A percentile compares a stretch with the other conserved stretches of the same genome.
phyloP scores from a whole-genome alignment of 305 asterid species.

The Rubia peregrina region DNA sequence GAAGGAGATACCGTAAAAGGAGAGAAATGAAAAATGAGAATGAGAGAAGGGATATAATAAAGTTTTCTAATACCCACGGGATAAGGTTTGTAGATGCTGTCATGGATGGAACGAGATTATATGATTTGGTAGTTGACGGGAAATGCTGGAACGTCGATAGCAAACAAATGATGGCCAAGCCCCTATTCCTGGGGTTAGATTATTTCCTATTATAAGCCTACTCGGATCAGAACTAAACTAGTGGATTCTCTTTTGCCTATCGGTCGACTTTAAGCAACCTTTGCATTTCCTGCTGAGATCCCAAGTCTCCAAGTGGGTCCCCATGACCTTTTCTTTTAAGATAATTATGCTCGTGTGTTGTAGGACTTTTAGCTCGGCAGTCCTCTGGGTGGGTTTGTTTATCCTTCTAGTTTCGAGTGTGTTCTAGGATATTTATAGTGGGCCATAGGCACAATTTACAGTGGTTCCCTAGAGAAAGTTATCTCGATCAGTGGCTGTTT shows the following conservation, averaged over 20 bases:
- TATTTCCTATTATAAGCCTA: too few species aligned
- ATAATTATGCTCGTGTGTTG: background rate
- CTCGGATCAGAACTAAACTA: too few species aligned
- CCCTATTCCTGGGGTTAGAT: too few species aligned
- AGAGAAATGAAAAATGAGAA: too few species aligned
- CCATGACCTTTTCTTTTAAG: background rate
- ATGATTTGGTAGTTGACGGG: too few species aligned
- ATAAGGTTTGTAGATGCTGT: too few species aligned
- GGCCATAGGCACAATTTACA: background rate
- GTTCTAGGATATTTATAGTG: constrained; percentile 1
- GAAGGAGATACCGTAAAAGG: too few species aligned
- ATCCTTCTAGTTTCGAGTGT: constrained; percentile 9
- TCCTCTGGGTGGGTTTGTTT: constrained; percentile 14
- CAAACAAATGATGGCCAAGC: too few species aligned
- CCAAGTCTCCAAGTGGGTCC: background rate
- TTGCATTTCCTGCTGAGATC: background rate
- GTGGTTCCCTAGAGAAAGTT: background rate
- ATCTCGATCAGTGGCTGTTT: background rate
- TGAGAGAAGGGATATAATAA: too few species aligned
- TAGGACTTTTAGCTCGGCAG: constrained; percentile 1
- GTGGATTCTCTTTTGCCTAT: background rate
- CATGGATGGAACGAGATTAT: too few species aligned
- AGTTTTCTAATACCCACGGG: too few species aligned
- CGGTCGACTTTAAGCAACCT: background rate
- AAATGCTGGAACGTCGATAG: too few species aligned